Evolutionary conservation across 2,329 filamentous ascomycete genomes (phyloP).

Genomic region (Colletotrichum karsti): DNA sequence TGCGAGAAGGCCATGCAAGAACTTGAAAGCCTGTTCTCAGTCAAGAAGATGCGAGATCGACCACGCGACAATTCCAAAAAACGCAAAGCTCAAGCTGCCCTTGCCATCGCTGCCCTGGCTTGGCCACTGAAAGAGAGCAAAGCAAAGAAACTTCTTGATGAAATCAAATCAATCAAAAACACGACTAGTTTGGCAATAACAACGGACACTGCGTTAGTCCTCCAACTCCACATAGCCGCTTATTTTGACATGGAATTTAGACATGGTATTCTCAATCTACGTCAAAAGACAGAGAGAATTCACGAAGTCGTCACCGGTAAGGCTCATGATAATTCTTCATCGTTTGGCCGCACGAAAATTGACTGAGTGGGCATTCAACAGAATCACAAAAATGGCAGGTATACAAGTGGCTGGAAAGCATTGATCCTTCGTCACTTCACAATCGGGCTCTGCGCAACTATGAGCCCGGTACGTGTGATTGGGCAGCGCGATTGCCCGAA

Average conservation of each 20-base stretch:
- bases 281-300: rapidly evolving
- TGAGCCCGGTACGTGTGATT: background rate
- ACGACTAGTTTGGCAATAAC: background rate
- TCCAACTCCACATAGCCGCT: no score
- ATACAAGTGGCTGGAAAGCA: background rate
- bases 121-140: background rate
- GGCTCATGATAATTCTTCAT: no score
- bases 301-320: no score
- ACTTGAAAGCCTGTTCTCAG: background rate
- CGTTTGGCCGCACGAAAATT: no score
- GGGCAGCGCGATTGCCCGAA: background rate
- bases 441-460: rapidly evolving
- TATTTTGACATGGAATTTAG: background rate
- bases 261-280: rapidly evolving
- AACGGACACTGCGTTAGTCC: background rate
- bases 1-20: background rate
- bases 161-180: background rate
- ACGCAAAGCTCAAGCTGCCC: rapidly evolving
- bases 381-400: background rate
- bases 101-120: background rate
- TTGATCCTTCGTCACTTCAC: background rate
- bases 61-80: background rate
- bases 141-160: background rate
- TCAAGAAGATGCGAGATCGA: rapidly evolving
- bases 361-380: no score